Conservation (phyloP, 176 grass and related monocot species). For the Bonia amplexicaulis region DNA sequence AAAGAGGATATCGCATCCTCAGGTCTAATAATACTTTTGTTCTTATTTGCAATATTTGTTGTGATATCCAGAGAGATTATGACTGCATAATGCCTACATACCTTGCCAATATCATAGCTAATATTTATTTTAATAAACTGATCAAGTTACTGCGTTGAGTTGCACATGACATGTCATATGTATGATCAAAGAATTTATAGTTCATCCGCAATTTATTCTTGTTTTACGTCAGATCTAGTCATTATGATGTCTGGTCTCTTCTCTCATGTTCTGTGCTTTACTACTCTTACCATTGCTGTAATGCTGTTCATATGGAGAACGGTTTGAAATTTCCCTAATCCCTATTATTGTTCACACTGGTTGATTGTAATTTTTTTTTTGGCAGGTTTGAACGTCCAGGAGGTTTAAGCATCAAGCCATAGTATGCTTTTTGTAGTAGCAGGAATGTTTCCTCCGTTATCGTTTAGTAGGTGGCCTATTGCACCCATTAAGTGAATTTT, state of each 20-base stretch:
- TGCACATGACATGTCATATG: background rate
- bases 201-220: background rate
- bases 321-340: background rate
- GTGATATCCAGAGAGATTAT: background rate
- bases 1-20: background rate
- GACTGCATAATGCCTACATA: background rate
- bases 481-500: background rate
- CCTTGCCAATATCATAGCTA: background rate
- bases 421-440: background rate
- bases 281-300: background rate
- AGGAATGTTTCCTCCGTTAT: background rate
- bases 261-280: background rate
- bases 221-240: background rate
- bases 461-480: background rate
- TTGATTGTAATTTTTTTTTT: background rate
- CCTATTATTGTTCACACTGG: background rate
- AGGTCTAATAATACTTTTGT: background rate
- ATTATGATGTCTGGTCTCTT: background rate
- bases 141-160: background rate
- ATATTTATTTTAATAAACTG: background rate
- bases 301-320: background rate
- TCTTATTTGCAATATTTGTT: background rate
- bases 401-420: slow-evolving; percentile 40
- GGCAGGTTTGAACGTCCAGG: slow-evolving; percentile 65
- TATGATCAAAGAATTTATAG: background rate